Base-by-base conservation (phyloP, 441 rosid species). In the California macrophylla region DNA sequence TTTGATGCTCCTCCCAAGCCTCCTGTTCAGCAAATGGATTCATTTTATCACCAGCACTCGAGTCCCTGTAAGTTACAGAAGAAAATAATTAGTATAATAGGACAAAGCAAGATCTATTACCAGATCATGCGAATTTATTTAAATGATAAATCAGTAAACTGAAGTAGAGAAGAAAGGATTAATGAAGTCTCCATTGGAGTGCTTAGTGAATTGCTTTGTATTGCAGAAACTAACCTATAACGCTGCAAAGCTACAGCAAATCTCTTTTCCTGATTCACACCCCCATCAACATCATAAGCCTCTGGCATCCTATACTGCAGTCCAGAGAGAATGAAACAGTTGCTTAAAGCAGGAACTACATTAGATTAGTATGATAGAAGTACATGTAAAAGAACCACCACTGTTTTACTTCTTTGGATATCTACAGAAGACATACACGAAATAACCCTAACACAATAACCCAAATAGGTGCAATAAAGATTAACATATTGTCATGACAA, bases 1-100 rank as follows among this genome's bases (percentile, higher is more conserved):
- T 92, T 81, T 94, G 99, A 83, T 92, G 84, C 64, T 92, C 99
- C 86, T 94, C 99, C 99, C 99, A 94, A 67, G 97, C 99, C 80
- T 94, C 97, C 83, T 94, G 99, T 77, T 94, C 99, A 4, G 90
- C 96, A 84, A 90, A 92, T 42, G 98, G 98, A 78, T 92, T 88
- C 99, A 88, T 94, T 79, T 90, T 94, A 16, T 90, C 96, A 40
- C 84, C 80, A 71, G 92, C 84, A 72, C 79, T 73, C 58, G 85
- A 47, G 74, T 89, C 96, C 80, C 97, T 93, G 71, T 16, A 75
- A 56, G 65, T 67, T 32, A 45, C 68, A 65, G 13, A 69, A 34
- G 25, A 50, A 73, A 71, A 38, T 64, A 71, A 69, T 66, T 23
- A 36, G 36, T 24, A 60, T 12, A 69, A 26, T 30, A 28, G 12